Evolutionary conservation across 106 monocot genomes (phyloP).

Genomic region (Dendrobium nobile): DNA sequence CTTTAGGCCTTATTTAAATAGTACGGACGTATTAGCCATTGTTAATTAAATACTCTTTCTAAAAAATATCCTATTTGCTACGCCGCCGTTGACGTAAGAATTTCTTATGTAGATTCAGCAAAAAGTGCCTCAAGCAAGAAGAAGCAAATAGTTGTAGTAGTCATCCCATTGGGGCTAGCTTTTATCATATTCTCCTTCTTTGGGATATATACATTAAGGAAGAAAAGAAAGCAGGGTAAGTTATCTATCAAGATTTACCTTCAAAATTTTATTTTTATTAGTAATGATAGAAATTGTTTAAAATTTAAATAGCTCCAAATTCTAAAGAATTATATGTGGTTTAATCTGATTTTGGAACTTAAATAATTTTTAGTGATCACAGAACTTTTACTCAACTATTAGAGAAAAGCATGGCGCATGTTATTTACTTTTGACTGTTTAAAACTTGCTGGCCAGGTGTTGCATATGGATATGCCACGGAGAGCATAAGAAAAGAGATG

Average conservation of each 20-base stretch:
- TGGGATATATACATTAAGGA: background rate
- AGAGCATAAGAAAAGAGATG: slow-evolving; percentile 11
- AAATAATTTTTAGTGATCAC: too few species aligned
- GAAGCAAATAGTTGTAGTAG: background rate
- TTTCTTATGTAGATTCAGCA: background rate
- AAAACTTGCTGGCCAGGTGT: background rate
- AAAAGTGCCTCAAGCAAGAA: background rate
- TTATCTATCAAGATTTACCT: background rate
- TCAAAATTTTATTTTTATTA: background rate
- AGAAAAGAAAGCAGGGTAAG: slow-evolving; percentile 4
- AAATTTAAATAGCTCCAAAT: slow-evolving; percentile 16
- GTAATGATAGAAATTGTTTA: background rate
- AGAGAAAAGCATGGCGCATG: background rate
- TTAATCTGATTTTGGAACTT: too few species aligned
- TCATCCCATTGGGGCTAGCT: slow-evolving; percentile 2
- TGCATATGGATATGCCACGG: background rate
- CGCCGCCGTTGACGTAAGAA: too few species aligned
- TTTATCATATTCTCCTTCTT: background rate
- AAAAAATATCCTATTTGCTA: too few species aligned
- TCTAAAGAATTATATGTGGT: too few species aligned
- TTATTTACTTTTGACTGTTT: background rate
- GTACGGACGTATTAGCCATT: too few species aligned
- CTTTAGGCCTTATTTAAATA: background rate
- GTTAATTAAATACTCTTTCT: too few species aligned
- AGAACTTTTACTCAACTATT: too few species aligned